These are phyloP conservation scores for Inga oerstediana DNA, from an alignment of 306 rosid genomes.

Conservation along the genomic window DNA sequence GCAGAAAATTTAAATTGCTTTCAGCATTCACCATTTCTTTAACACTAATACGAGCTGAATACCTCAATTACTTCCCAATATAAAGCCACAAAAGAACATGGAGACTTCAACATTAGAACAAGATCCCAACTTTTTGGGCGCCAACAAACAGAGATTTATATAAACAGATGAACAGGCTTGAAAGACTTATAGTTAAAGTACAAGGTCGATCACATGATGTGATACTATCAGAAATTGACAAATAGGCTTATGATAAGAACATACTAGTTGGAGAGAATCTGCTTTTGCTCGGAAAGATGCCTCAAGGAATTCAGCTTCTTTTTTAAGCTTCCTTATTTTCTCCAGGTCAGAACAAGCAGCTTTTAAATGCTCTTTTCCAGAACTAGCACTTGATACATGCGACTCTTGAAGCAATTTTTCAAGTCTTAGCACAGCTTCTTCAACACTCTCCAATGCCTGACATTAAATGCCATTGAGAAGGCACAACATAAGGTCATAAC, in stretches of 20 bases:
- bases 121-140: neutral
- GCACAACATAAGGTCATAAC: conserved; percentile 11
- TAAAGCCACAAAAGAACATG: neutral
- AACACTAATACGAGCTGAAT: neutral
- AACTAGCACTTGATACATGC: conserved; percentile 74
- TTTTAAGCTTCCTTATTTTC: conserved; percentile 87
- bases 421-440: conserved; percentile 77
- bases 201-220: conserved; percentile 13
- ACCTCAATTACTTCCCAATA: neutral
- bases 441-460: conserved; percentile 95
- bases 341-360: conserved; percentile 99
- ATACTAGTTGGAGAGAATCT: conserved; percentile 82
- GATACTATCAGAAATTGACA: conserved; percentile 23
- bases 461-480: conserved; percentile 43
- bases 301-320: conserved; percentile 97
- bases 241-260: conserved; percentile 11
- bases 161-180: neutral
- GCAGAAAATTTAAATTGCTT: neutral
- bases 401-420: conserved; percentile 93
- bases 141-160: neutral
- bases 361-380: conserved; percentile 94
- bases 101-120: neutral
- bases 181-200: conserved; percentile 23
- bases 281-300: conserved; percentile 97
- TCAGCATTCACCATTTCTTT: conserved; percentile 17